Evolutionary conservation across 108 stramenopile genomes (phyloP), one percentile per base, ranked within the genome.

Genomic region (Nitzschia palea): DNA sequence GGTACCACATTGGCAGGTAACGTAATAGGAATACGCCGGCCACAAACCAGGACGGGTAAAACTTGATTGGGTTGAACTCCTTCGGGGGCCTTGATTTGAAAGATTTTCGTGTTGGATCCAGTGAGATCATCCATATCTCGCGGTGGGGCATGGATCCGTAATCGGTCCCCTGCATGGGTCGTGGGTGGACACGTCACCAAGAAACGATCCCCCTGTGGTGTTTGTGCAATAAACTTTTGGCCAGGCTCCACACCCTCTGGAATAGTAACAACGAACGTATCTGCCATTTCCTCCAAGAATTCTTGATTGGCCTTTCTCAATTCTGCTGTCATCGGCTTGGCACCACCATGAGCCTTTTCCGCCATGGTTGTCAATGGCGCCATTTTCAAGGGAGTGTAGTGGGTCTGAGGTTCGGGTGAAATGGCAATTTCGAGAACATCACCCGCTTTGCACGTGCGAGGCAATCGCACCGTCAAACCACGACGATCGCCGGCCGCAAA

Each of bases 1-100:
- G 96, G 88, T 9, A 76, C 67, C 12, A 87, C 93, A 54, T 93
- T 94, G 18, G 86, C 71, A 0, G 96, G 96, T 70, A 94, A 94
- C 0, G 92, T 94, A 2, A 97, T 92, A 51, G 95, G 71, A 1
- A 97, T 94, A 0, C 94, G 77, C 67, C 90, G 89, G 17, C 90
- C 93, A 68, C 84, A 80, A 3, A 94, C 96, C 50, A 95, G 55
- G n/a, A 97, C 60, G 23, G 87, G 81, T 53, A 97, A 95, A 2
- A 92, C 86, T 74, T 94, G 91, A 40, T 85, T 83, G 3, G 94
- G 89, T 15, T 55, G 62, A 0, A 97, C 94, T 12, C 93, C 96
- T 10, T 77, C 67, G 2, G 95, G 95, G 0, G 94, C 95, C 0
- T 72, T 66, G 1, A 96, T 93, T 70, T 96, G 92, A 75, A 88